phyloP scores from a whole-genome alignment of 148 eudicot genomes.

The Dianthus caryophyllus region DNA sequence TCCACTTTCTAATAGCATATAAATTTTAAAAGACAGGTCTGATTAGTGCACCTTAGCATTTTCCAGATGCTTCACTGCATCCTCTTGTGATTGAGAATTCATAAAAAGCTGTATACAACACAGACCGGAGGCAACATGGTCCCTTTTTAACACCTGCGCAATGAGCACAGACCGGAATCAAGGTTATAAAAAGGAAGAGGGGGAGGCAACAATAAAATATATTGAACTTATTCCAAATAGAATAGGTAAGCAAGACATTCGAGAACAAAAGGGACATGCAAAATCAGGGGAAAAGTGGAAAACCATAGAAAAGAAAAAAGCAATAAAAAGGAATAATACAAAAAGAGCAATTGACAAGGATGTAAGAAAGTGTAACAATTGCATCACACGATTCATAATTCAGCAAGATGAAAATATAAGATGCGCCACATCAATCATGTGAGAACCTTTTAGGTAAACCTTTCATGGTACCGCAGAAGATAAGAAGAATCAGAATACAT shows the following conservation, averaged over 20 bases:
- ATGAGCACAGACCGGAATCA: conserved; percentile 21
- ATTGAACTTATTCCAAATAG: too few relatives aligned
- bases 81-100: conserved; percentile 83
- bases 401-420: conserved; percentile 2
- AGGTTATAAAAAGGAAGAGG: conserved; percentile 5
- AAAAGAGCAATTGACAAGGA: background rate
- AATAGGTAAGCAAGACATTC: background rate
- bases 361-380: conserved; percentile 1
- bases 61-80: conserved; percentile 85
- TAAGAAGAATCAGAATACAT: background rate
- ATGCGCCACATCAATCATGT: background rate
- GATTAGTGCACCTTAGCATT: conserved; percentile 59
- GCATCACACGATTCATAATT: background rate
- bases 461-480: conserved; percentile 1
- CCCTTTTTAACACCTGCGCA: conserved; percentile 80
- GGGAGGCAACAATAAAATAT: background rate
- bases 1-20: background rate
- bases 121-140: conserved; percentile 98
- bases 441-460: background rate
- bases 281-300: too few relatives aligned
- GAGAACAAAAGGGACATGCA: too few relatives aligned
- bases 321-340: too few relatives aligned
- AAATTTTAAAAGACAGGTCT: background rate
- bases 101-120: conserved; percentile 94
- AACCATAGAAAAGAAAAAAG: too few relatives aligned